phyloP scores from a whole-genome alignment of 1,284 basidiomycete species.

The Puccinia brachypodii region DNA sequence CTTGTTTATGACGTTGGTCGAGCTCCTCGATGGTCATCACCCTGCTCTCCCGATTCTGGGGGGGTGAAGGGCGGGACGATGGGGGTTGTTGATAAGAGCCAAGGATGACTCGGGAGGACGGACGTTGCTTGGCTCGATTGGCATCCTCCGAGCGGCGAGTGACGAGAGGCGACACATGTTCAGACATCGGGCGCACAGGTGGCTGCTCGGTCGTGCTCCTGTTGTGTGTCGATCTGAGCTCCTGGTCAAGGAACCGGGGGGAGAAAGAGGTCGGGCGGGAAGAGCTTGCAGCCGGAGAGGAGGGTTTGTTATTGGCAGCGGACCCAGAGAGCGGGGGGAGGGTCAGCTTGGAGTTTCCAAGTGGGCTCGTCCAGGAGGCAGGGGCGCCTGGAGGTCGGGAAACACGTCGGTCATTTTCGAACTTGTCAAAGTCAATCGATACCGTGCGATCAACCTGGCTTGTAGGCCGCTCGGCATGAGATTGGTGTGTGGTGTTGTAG shows the following conservation, averaged over 20 bases:
- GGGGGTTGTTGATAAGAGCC: neutral
- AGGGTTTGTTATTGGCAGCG: neutral
- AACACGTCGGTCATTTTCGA: conserved; percentile 17
- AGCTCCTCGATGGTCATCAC: conserved; percentile 45
- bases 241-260: neutral
- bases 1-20: conserved; percentile 26
- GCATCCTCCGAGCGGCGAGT: neutral
- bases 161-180: neutral
- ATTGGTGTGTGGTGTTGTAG: neutral
- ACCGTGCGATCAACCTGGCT: neutral
- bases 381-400: conserved; percentile 33
- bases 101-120: neutral
- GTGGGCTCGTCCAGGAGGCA: conserved; percentile 1
- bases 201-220: neutral
- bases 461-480: neutral
- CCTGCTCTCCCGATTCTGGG: neutral
- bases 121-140: neutral
- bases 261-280: neutral
- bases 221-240: neutral
- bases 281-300: neutral
- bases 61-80: neutral
- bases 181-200: neutral
- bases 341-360: neutral
- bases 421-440: conserved; percentile 33
- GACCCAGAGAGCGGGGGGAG: neutral